These are phyloP conservation scores for Drechslera avenae DNA, from an alignment of 2,329 filamentous ascomycete genomes.

Conservation along the genomic window DNA sequence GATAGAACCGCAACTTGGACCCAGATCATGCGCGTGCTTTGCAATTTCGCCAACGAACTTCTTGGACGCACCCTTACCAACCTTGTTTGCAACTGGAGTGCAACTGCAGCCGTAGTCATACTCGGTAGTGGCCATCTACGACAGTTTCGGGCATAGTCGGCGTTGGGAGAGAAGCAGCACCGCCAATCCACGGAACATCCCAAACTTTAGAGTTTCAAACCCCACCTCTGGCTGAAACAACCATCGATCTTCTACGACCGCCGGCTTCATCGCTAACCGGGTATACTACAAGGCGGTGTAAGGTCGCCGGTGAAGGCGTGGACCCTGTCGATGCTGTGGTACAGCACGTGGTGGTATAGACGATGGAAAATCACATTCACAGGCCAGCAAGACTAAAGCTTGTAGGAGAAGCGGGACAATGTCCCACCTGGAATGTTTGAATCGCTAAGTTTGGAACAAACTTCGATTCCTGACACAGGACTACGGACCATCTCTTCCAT, in stretches of 20 bases:
- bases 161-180: constrained; percentile 13
- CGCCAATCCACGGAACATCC: constrained; percentile 25
- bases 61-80: not conserved
- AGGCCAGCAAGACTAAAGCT: not conserved
- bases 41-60: not conserved
- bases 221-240: constrained; percentile 26
- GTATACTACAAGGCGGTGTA: not conserved
- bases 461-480: constrained; percentile 35
- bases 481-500: constrained; percentile 21
- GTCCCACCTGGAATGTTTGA: constrained; percentile 24
- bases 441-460: constrained; percentile 31
- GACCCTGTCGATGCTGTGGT: not conserved
- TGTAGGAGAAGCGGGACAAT: constrained; percentile 3
- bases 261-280: constrained; percentile 4
- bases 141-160: constrained; percentile 23
- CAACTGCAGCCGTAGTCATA: not conserved
- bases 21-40: constrained; percentile 1
- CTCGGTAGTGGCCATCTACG: not conserved
- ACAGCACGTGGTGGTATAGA: not conserved
- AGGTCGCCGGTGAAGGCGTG: not conserved
- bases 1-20: not conserved
- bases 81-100: not conserved
- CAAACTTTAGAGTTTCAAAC: constrained; percentile 37
- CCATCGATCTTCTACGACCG: constrained; percentile 6
- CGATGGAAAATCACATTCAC: not conserved